Evolutionary conservation across 2,329 filamentous ascomycete genomes (phyloP), one percentile per base, ranked within the genome.

Genomic region (Aspergillus proliferans): DNA sequence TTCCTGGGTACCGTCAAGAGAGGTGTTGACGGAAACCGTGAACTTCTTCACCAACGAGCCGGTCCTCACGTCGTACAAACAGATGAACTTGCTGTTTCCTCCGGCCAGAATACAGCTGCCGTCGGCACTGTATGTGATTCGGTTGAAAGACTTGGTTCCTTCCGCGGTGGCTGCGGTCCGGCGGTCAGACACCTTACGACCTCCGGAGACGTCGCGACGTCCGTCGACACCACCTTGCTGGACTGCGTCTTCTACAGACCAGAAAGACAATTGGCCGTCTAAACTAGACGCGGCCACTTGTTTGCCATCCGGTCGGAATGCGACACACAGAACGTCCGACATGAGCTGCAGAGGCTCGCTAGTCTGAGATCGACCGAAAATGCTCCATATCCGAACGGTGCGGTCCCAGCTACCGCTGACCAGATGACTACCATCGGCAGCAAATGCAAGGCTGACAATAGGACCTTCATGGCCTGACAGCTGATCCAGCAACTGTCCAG

Each of bases 51-150:
- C 76, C 9, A 98, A 75, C 0, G 93, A 89, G 67, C 93, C 90
- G 0, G 92, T 95, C 50, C 84, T 84, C 28, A 95, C 88, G n/a
- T 94, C 92, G 71, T 98, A 98, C 50, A 98, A 71, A 66, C 93
- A 97, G 46, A 98, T 96, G 69, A 95, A 96, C 73, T 98, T 98
- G 83, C 90, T 96, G 76, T 93, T 95, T 28, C 93, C 93, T 43
- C 83, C 91, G 1, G 92, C 93, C 38, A 98, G 76, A 9, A 98
- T 77, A 60, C 93, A 96, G 53, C 83, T 87, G 10, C 93, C 93
- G 64, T 98, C 93, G 1, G 88, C 86, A 66, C 90, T 95, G 72
- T 97, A 98, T 47, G 82, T 83, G 56, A 98, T 87, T 6, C 86
- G 87, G 61, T 81, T 85, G 73, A 95, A 98, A 56, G 83, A 86